Base-by-base conservation (phyloP, 2,329 filamentous ascomycete genomes). In the Trichoderma brevicompactum region DNA sequence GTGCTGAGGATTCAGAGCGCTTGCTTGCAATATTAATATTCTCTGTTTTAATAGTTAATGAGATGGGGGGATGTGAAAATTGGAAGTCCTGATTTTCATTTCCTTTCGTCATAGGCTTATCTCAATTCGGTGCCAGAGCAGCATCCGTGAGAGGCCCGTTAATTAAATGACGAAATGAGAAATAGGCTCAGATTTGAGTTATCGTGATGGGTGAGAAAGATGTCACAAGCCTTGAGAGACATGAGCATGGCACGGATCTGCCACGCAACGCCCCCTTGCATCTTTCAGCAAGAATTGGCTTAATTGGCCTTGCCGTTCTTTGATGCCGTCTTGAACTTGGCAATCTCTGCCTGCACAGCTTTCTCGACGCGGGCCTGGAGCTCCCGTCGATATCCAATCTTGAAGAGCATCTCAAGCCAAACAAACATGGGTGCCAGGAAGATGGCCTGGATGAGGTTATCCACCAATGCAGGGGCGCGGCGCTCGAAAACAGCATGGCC, bases 361-460 rank as follows among this genome's bases (percentile, higher is more conserved):
- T 89, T 88, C 68, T 94, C 87, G 50, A 98, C 87, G 58, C 94
- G 87, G 67, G 85, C 84, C 80, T 94, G 92, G 70, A 99, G 82
- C 77, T 96, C 93, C 1, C 89, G 91, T 66, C 95, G 87, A 79
- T 98, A 99, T 55, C 95, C 95, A 58, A 96, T 86, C 73, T 84
- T 88, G 82, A 99, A 99, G 32, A 99, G 83, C 28, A 96, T 80
- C 80, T 98, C 94, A 72, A 99, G 90, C 92, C 95, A 99, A 66
- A 98, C 94, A 72, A 98, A 99, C 73, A 99, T 90, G 8, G 95
- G 95, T 0, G 95, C 95, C 28, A 98, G 83, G 74, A 98, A 94
- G 69, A 98, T 78, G 34, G 95, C 94, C 79, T 98, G 95, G 54
- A 96, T 83, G 48, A 98, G 79, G 74, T 97, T 98, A 79, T 98